A percentile compares a stretch with the other conserved stretches of the same genome.
Conservation (phyloP, 1,284 basidiomycete species). For the Phaffia rhodozyma region DNA sequence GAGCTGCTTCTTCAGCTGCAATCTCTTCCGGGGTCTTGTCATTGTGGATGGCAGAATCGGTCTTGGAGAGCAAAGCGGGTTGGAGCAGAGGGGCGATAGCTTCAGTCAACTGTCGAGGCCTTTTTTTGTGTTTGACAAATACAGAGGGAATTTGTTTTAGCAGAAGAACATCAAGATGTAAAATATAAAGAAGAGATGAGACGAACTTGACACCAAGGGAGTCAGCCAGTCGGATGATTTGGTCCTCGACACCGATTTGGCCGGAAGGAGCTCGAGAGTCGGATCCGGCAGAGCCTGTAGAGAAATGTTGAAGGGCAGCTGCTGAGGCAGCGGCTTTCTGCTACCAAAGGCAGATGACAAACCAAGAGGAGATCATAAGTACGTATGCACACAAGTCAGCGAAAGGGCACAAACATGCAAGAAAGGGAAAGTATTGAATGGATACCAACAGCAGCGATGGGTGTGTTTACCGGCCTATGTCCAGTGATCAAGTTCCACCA, state of each 20-base stretch:
- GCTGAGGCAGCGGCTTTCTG: background rate
- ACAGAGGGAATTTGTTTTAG: too few species aligned
- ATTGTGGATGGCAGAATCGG: too few species aligned
- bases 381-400: background rate
- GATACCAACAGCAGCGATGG: slow-evolving; percentile 5
- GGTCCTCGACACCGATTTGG: slow-evolving; percentile 6
- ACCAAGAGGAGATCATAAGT: background rate
- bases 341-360: background rate
- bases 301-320: background rate
- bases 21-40: too few species aligned
- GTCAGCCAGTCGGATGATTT: slow-evolving; percentile 13
- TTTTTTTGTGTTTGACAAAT: too few species aligned
- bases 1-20: too few species aligned
- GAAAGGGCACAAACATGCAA: background rate
- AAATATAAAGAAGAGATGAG: too few species aligned
- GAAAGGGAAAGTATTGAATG: background rate
- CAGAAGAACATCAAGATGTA: too few species aligned
- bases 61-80: too few species aligned
- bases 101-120: too few species aligned
- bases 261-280: background rate
- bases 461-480: background rate
- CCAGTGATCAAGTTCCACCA: slow-evolving; percentile 16
- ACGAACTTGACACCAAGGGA: slow-evolving; percentile 13
- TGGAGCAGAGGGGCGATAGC: too few species aligned
- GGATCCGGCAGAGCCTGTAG: background rate